Percentiles rank a stretch among this genome's conserved stretches.
These are phyloP conservation scores for Phytophthora pistaciae DNA, from an alignment of 352 stramenopile genomes.

Conservation along the genomic window DNA sequence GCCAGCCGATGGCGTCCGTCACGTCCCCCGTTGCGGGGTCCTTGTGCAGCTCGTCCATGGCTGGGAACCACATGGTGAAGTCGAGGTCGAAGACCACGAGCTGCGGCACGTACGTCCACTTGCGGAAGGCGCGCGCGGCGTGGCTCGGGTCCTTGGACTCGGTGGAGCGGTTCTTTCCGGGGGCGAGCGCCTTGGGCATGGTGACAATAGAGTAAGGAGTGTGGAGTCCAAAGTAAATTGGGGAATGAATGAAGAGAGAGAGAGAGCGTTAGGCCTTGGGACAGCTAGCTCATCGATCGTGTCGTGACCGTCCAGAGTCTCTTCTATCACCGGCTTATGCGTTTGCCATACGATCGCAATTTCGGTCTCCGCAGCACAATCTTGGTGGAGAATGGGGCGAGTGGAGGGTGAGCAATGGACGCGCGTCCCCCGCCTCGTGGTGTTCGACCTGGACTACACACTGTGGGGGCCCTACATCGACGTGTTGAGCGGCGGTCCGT, in stretches of 20 bases:
- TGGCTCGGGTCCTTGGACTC: constrained; percentile 22
- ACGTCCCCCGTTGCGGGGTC: constrained; percentile 58
- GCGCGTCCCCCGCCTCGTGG: constrained; percentile 65
- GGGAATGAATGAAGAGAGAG: background rate
- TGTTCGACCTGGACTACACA: constrained; percentile 82
- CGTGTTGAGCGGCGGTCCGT: constrained; percentile 75
- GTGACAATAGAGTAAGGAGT: background rate
- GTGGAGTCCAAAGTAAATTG: background rate
- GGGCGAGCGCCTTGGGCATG: constrained; percentile 23
- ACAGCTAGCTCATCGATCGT: background rate
- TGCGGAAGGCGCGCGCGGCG: constrained; percentile 21
- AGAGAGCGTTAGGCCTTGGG: background rate
- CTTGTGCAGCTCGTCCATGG: constrained; percentile 77
- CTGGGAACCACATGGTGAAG: constrained; percentile 86
- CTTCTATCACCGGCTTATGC: constrained; percentile 6
- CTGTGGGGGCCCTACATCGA: constrained; percentile 89
- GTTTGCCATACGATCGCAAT: background rate
- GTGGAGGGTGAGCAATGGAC: constrained; percentile 41
- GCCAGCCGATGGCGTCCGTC: constrained; percentile 65
- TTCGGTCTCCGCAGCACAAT: background rate
- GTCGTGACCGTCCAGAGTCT: background rate
- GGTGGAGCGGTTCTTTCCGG: constrained; percentile 28
- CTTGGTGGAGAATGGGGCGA: background rate
- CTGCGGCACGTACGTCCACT: constrained; percentile 61
- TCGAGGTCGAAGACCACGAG: constrained; percentile 85